Conservation (phyloP, 2,329 filamentous ascomycete genomes). For the Fusarium avenaceum region DNA sequence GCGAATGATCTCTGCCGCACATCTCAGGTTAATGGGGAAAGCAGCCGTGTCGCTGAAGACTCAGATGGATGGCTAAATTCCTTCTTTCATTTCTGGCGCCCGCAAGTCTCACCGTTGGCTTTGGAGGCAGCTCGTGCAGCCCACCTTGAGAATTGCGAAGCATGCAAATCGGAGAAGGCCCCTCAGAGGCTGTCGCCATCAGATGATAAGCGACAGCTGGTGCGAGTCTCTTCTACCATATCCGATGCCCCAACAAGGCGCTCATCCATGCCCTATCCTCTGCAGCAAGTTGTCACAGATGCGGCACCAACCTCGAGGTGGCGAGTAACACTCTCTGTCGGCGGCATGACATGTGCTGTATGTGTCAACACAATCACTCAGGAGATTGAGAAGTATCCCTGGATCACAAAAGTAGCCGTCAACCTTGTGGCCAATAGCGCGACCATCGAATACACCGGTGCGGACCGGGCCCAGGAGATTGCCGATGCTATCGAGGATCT, state of each 20-base stretch:
- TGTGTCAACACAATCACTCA: conserved; percentile 75
- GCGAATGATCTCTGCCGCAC: conserved; percentile 48
- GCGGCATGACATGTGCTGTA: conserved; percentile 80
- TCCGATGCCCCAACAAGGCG: conserved; percentile 24
- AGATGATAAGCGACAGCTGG: conserved; percentile 27
- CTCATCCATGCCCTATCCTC: conserved; percentile 25
- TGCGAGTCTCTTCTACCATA: conserved; percentile 18
- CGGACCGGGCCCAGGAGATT: conserved; percentile 52
- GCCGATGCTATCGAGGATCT: conserved; percentile 69
- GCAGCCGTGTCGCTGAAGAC: conserved; percentile 41
- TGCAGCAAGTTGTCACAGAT: conserved; percentile 45
- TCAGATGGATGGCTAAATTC: conserved; percentile 46
- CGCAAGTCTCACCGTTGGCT: conserved; percentile 43
- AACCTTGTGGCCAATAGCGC: conserved; percentile 78
- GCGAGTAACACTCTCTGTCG: conserved; percentile 70
- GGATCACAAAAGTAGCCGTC: conserved; percentile 70
- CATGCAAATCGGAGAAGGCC: conserved; percentile 47
- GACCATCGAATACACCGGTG: conserved; percentile 66
- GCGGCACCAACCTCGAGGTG: conserved; percentile 51
- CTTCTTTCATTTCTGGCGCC: conserved; percentile 53
- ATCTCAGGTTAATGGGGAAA: conserved; percentile 44
- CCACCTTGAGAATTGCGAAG: conserved; percentile 57
- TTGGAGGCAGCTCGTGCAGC: conserved; percentile 47
- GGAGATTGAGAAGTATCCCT: conserved; percentile 68
- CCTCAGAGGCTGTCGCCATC: conserved; percentile 1